phyloP scores from a whole-genome alignment of 768 basidiomycete species.

The Grammothele lineata region DNA sequence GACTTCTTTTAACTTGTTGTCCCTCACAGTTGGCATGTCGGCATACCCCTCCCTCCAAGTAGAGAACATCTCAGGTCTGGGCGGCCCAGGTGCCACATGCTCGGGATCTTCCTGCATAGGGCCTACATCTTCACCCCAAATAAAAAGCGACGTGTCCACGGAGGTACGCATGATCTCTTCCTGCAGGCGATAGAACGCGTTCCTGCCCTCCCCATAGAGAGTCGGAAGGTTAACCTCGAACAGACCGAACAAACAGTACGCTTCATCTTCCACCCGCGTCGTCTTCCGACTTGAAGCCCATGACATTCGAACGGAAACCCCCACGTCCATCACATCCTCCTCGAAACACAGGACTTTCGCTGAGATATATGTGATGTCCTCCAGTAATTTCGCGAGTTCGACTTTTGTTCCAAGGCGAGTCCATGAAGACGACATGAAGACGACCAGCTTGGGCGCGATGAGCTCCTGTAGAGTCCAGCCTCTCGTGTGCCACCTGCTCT shows the following conservation, averaged over 20 bases:
- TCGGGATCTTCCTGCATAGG: no score
- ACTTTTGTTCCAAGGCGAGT: background rate
- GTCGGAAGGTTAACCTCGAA: conserved; percentile 5
- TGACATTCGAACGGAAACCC: conserved; percentile 2
- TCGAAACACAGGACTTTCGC: background rate
- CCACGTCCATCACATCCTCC: background rate
- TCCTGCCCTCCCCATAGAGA: conserved; percentile 5
- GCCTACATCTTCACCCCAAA: no score
- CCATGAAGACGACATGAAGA: conserved; percentile 5
- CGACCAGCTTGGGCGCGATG: conserved; percentile 1
- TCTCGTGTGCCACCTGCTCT: conserved; percentile 5
- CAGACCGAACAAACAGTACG: conserved; percentile 7
- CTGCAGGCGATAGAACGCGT: conserved; percentile 3
- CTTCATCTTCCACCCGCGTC: conserved; percentile 8
- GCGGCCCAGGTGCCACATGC: no score
- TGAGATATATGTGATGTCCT: background rate
- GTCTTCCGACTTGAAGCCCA: conserved; percentile 4
- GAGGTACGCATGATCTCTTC: conserved; percentile 5
- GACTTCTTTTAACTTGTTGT: no score
- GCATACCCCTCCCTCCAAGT: no score
- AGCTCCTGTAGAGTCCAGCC: conserved; percentile 6
- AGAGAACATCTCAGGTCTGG: no score
- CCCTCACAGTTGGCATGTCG: no score
- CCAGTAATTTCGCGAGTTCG: background rate
- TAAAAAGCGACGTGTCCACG: background rate